Base-by-base conservation (phyloP, 2,329 filamentous ascomycete species). In the Aspergillus ibericus region DNA sequence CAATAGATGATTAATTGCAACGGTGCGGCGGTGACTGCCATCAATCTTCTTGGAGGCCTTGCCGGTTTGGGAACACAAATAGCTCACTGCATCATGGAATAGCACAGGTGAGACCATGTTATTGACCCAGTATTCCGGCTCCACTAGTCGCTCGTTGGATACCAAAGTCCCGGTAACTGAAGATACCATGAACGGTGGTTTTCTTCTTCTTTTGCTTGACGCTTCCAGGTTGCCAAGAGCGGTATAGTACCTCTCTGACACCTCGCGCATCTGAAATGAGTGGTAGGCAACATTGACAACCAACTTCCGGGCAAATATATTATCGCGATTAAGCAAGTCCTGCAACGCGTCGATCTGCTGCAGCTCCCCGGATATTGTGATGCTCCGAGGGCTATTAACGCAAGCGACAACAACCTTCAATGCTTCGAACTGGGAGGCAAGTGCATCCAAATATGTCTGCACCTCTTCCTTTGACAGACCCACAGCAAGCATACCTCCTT, bases 401-500 rank as follows among this genome's bases (percentile, higher is more conserved):
- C 63, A 67, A n/a, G 66, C 69, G 7, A 70, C 53, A 2, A 51
- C 53, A 9, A 68, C 55, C 13, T 42, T 47, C 8, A 58, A 51
- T 15, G 22, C n/a, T 7, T 55, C 50, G 2, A 29, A 38, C 10
- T 59, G 42, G 2, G 12, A 1, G 13, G 29, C 34, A 5, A 52
- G 15, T 15, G 10, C 8, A 13, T 40, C 3, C 0, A 60, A 10
- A 20, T 57, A 55, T 2, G 42, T 25, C 29, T 58, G n/a, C 35
- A 55, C 27, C 29, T 60, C 58, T 18, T 56, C 46, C 48, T 49
- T 13, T 7, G 51, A 40, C 5, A 65, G 18, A 0, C 67, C 67
- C 38, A 63, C 68, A 55, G 66, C 65, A 5, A 67, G 38, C 62
- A 66, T 65, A 16, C 46, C 42, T 15, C 65, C 64, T 36, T 61